Base-by-base conservation (phyloP, 75 land plant species). In the Gnetum montanum region DNA sequence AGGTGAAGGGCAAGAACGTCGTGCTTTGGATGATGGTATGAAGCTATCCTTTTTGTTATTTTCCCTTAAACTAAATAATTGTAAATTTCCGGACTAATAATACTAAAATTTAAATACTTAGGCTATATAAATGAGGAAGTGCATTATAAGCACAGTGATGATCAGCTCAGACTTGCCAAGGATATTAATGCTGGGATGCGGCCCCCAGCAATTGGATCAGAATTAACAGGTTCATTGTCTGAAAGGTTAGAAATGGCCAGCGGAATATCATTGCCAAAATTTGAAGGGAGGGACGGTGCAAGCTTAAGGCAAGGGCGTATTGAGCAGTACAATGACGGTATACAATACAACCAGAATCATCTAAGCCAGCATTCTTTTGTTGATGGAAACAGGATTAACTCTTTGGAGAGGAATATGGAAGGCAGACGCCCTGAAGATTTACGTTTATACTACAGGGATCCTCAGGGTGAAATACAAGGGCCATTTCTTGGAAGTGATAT, bases 401-500 rank as follows among this genome's bases (percentile, higher is more conserved):
- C 6, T 24, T 16, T 11, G 43, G 31, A 49, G 10, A 43, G 60
- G 22, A 43, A 60, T 6, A 64, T 34, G 34, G 46, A 29, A 10
- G 34, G 28, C 52, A 47, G 61, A 22, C 44, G 79, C 23, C 93
- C 97, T 40, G 99, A 95, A 66, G 97, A 90, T 1, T 59, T 95
- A 2, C 59, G 60, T 4, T 72, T 86, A 13, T 74, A 59, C 33
- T 95, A 95, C 45, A 86, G 74, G 29, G 99, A 95, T 58, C 93
- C 99, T 6, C 97, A 84, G 37, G 99, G 97, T 49, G 74, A 64
- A 46, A 61, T 95, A 50, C 99, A 95, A 70, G 99, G 99, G 16
- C 99, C 99, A 6, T 95, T 95, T 66, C 28, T 71, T 31, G 99
- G 99, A 22, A 67, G 34, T 46, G 99, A 95, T 64, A 68, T 95